phyloP scores from a whole-genome alignment of 805 yeast genomes.

The Hermanozyma aechmeae region DNA sequence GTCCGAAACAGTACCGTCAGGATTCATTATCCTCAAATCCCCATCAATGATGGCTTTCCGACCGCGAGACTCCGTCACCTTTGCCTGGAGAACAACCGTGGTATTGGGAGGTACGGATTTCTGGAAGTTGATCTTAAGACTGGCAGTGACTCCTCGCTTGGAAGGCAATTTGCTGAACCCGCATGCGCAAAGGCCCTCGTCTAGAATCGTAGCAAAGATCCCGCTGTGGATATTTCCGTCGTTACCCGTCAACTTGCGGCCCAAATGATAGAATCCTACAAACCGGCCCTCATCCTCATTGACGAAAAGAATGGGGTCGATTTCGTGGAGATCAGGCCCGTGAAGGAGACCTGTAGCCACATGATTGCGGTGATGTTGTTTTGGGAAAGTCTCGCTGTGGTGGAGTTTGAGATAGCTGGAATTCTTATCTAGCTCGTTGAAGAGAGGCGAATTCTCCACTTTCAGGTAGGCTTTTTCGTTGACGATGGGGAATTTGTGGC shows the following conservation, averaged over 20 bases:
- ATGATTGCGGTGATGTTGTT: slow-evolving; percentile 50
- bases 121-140: slow-evolving; percentile 54
- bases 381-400: too few relatives aligned
- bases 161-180: slow-evolving; percentile 80
- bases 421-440: too few relatives aligned
- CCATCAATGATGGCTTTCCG: slow-evolving; percentile 76
- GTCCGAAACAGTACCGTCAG: slow-evolving; percentile 51
- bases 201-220: slow-evolving; percentile 65
- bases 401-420: too few relatives aligned
- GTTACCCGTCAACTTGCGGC: slow-evolving; percentile 52
- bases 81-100: slow-evolving; percentile 58
- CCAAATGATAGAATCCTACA: slow-evolving; percentile 63
- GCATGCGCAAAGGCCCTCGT: slow-evolving; percentile 77
- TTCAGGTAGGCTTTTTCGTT: too few relatives aligned
- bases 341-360: slow-evolving; percentile 65
- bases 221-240: slow-evolving; percentile 80
- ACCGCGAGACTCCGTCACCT: slow-evolving; percentile 59
- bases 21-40: too few relatives aligned
- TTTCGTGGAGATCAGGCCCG: slow-evolving; percentile 58
- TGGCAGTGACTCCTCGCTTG: slow-evolving; percentile 84
- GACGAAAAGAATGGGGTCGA: slow-evolving; percentile 65
- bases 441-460: too few relatives aligned
- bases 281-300: slow-evolving; percentile 43
- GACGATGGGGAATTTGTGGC: too few relatives aligned
- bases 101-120: slow-evolving; percentile 54